Percentiles rank a stretch among this genome's conserved stretches.
Conservation (phyloP, 2,329 filamentous ascomycete species). For the Paecilomyces formosus region DNA sequence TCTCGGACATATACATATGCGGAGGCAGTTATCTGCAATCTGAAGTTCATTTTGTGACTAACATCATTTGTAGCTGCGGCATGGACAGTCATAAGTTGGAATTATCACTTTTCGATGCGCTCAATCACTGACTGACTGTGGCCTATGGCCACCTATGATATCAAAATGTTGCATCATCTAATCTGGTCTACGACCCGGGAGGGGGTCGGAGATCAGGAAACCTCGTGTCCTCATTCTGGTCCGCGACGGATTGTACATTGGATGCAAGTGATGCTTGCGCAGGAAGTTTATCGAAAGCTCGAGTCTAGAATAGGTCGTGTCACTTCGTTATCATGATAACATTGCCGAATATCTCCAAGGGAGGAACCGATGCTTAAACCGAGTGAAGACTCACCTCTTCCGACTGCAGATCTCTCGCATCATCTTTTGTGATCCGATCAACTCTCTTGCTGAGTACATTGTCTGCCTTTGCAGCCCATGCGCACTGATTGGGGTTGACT, state of each 20-base stretch:
- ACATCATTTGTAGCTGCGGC: background rate
- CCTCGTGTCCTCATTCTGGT: background rate
- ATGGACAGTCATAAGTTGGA: background rate
- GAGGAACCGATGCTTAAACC: background rate
- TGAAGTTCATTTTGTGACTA: background rate
- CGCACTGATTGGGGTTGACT: background rate
- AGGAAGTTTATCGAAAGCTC: background rate
- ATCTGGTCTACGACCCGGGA: background rate
- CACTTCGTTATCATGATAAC: background rate
- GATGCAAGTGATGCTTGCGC: background rate
- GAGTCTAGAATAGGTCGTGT: background rate
- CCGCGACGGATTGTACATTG: background rate
- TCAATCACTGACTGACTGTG: no score
- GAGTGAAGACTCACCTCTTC: background rate
- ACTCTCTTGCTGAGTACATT: background rate
- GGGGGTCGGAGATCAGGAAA: background rate
- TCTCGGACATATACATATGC: background rate
- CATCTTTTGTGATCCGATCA: background rate
- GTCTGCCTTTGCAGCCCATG: background rate
- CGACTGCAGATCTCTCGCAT: background rate
- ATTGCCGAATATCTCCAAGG: background rate
- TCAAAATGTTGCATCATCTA: background rate
- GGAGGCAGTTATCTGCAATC: background rate
- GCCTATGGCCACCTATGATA: no score
- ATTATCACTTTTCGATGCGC: background rate